Evolutionary conservation across 768 basidiomycete genomes (phyloP).

Genomic region (Boletus bicolor): DNA sequence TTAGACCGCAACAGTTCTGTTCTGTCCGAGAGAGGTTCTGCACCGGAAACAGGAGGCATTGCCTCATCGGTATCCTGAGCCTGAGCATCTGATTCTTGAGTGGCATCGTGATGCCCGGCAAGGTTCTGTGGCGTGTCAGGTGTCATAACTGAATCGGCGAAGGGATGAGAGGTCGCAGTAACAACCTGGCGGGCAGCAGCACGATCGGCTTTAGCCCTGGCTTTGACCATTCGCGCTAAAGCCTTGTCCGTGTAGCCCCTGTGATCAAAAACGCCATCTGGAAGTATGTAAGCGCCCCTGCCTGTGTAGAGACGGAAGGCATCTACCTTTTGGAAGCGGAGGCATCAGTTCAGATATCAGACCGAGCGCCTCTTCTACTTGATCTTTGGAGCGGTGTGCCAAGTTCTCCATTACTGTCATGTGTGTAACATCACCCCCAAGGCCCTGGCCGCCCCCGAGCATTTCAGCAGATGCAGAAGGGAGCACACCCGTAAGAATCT

Average conservation of each 20-base stretch:
- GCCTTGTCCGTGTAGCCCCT: conserved; percentile 88
- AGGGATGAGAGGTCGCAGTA: conserved; percentile 29
- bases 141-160: conserved; percentile 22
- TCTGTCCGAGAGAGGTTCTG: conserved; percentile 46
- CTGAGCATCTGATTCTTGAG: conserved; percentile 36
- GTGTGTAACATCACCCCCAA: conserved; percentile 87
- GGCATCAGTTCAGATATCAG: conserved; percentile 91
- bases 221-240: conserved; percentile 69
- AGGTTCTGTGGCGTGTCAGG: conserved; percentile 19
- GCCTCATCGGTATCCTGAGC: conserved; percentile 42
- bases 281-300: conserved; percentile 2
- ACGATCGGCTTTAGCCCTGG: conserved; percentile 79
- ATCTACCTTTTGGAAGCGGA: conserved; percentile 82
- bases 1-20: conserved; percentile 74
- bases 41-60: conserved; percentile 31
- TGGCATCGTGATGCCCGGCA: conserved; percentile 21
- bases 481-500: conserved; percentile 91
- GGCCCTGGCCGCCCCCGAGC: conserved; percentile 65
- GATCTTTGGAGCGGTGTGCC: conserved; percentile 94
- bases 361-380: conserved; percentile 90
- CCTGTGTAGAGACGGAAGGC: background rate
- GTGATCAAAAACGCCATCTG: conserved; percentile 95
- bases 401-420: conserved; percentile 99
- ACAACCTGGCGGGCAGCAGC: conserved; percentile 62
- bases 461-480: conserved; percentile 58